Evolutionary conservation across 345 rosid species (phyloP), one percentile per base, ranked within the genome.

Genomic region (Geranium rotundifolium): DNA sequence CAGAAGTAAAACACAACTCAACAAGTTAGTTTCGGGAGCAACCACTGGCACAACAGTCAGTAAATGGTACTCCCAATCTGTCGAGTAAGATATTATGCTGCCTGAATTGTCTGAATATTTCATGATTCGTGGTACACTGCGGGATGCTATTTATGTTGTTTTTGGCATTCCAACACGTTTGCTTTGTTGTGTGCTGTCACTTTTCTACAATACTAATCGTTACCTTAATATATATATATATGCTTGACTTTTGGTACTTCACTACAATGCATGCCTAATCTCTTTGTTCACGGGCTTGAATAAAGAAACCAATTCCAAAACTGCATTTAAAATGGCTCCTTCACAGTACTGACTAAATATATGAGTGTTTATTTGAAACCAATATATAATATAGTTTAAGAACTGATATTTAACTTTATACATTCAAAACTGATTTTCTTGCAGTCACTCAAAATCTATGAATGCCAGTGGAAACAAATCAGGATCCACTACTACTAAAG

Each of bases 381-480:
- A 23, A 23, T 23, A 23, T 23, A 23, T 23, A 23, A 23, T 23
- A 23, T 23, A 23, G 27, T 71, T 19, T 4, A 34, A 34, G 56
- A 41, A 49, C 29, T 29, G 23, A 46, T 37, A 7, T 19, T 58
- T 9, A 60, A 41, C 19, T 34, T 34, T 34, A 8, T 34, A 34
- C 41, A 34, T 34, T 34, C 50, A 27, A 27, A 18, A 46, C 60
- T 6, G 41, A 20, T 64, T 66, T n/a, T 34, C 19, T 69, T 54
- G 68, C 79, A 86, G 89, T 66, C 7, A 66, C 66, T 69, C 71
- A 30, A 80, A 69, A 69, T 59, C 80, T 77, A 61, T 80, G 20
- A 81, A 12, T 59, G 57, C 73, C 27, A 72, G 66, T 63, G 76
- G 69, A 73, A 69, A 72, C 77, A 86, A 74, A 76, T 57, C 70